Base-by-base conservation (phyloP, 2,329 filamentous ascomycete species). In the Ceratocystiopsis brevicomis region DNA sequence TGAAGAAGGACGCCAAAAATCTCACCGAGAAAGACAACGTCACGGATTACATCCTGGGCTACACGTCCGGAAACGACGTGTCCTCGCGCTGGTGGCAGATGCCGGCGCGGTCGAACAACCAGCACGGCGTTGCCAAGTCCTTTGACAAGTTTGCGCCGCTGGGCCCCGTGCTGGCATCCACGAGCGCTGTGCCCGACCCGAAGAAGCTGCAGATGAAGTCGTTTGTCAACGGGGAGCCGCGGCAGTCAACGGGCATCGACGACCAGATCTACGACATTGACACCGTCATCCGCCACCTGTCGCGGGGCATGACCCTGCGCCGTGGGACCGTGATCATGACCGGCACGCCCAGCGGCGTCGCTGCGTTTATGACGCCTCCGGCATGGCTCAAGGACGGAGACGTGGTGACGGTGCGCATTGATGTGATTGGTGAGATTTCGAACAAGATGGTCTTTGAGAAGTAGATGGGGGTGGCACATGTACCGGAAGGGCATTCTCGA, bases 51-150 rank as follows among this genome's bases (percentile, higher is more conserved):
- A 59, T 76, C 2, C 62, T 73, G 1, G 71, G 70, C 30, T 76
- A 73, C 48, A 69, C 70, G 0, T 64, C 64, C 19, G 66, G 65
- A 33, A 75, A 76, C 52, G 68, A 71, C 47, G 52, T 71, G 16
- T 66, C 66, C 2, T 65, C 66, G 0, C 56, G 68, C 3, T 64
- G 68, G 45, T 56, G 60, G 34, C 68, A 73, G 52, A 62, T 69
- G 45, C 67, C 70, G 0, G 51, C 47, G 4, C 48, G 47, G 10
- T 51, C 44, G 6, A 51, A 50, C 13, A 49, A 51, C 10, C 69
- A 73, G 46, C 69, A 68, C 49, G 68, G 62, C 39, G 61, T 68
- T 37, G 66, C 66, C n/a, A 71, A 71, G 51, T 65, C 61, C 0
- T 57, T 61, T 8, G 66, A 71, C 51, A 66, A 63, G 0, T 70